These are phyloP conservation scores for sunflower (Helianthus annuus) DNA, from an alignment of 129 eudicot species.

Conservation along the genomic window DNA sequence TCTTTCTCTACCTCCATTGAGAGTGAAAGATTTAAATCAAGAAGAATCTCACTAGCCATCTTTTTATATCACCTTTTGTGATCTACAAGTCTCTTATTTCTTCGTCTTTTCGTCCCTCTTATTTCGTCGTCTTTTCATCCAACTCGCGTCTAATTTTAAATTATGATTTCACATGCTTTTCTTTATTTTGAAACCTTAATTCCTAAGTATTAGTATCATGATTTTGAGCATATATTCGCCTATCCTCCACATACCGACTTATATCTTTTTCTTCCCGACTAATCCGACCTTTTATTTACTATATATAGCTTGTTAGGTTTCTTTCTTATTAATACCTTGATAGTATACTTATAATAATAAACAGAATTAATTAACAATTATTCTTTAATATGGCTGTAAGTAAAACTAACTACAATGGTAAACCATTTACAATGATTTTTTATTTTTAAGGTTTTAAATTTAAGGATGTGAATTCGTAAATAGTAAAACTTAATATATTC, in stretches of 20 bases:
- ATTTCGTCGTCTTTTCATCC: background rate
- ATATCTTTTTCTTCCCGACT: conserved; percentile 17
- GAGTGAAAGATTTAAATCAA: conserved; percentile 47
- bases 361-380: no score
- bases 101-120: conserved; percentile 9
- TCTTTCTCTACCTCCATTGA: conserved; percentile 37
- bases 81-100: conserved; percentile 46
- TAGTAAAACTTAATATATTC: background rate
- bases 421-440: background rate
- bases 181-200: conserved; percentile 57
- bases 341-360: no score
- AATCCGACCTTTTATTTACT: conserved; percentile 14
- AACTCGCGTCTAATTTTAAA: conserved; percentile 22
- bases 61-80: conserved; percentile 51
- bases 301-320: conserved; percentile 17
- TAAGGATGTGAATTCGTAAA: background rate
- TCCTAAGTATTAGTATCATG: conserved; percentile 57
- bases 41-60: conserved; percentile 52
- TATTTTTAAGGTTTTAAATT: background rate
- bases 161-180: conserved; percentile 26
- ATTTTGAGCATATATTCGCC: conserved; percentile 32
- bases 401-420: background rate
- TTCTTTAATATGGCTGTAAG: no score
- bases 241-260: conserved; percentile 20
- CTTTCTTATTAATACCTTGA: background rate